phyloP scores from a whole-genome alignment of 129 eudicot genomes.

The Centaurea solstitialis region DNA sequence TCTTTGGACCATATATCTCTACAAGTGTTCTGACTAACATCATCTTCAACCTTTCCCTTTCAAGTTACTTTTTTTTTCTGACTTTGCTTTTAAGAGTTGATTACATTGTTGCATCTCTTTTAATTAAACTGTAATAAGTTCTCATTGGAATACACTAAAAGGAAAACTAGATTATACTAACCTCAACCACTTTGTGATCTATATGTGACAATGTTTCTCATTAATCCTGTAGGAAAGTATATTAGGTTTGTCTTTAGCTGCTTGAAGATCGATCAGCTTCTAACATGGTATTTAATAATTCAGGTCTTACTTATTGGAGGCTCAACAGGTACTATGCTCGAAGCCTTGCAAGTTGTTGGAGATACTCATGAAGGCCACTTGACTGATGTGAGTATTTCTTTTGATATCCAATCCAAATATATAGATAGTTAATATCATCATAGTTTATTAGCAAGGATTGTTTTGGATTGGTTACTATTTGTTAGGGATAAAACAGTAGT shows the following conservation, averaged over 20 bases:
- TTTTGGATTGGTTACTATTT: not conserved
- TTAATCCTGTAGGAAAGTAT: slow-evolving; percentile 1
- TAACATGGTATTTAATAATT: slow-evolving; percentile 19
- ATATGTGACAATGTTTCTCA: slow-evolving; percentile 9
- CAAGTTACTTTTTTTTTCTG: not conserved
- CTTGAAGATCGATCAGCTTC: not conserved
- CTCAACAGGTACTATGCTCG: slow-evolving; percentile 99
- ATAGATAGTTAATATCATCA: not conserved
- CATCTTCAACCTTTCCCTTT: slow-evolving; percentile 3
- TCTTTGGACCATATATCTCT: slow-evolving; percentile 4
- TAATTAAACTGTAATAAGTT: not conserved
- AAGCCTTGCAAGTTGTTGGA: slow-evolving; percentile 88
- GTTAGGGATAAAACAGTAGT: not conserved
- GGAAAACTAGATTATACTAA: not conserved
- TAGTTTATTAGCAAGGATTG: not conserved
- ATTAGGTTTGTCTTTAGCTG: slow-evolving; percentile 3
- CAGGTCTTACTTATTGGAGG: slow-evolving; percentile 99
- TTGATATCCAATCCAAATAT: not conserved
- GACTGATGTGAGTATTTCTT: slow-evolving; percentile 67
- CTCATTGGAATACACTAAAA: slow-evolving; percentile 6
- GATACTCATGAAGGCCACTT: slow-evolving; percentile 66
- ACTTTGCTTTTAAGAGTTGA: not conserved
- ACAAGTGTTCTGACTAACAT: slow-evolving; percentile 9
- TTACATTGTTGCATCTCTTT: slow-evolving; percentile 6
- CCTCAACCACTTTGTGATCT: slow-evolving; percentile 14